These are phyloP conservation scores for Komagataella pseudopastoris DNA, from an alignment of 805 yeast species.

Conservation along the genomic window DNA sequence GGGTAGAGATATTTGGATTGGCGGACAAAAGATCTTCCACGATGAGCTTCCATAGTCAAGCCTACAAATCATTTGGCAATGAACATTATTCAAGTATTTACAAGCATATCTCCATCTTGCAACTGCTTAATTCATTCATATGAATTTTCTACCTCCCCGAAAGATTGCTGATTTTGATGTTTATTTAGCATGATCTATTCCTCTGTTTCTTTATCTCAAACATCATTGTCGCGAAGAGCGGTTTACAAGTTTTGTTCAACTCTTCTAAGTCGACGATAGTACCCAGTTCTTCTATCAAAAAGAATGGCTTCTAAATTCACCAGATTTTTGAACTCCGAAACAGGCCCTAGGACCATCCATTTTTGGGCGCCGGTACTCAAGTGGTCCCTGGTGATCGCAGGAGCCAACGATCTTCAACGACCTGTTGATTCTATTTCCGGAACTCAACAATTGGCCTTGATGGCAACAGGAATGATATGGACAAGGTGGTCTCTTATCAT, in stretches of 20 bases:
- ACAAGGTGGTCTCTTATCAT: slow-evolving; percentile 97
- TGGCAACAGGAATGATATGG: slow-evolving; percentile 93
- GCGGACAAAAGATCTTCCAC: background rate
- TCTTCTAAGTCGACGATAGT: background rate
- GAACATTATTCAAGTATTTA: too few relatives aligned
- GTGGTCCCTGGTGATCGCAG: slow-evolving; percentile 91
- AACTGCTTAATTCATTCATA: background rate
- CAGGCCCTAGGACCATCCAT: slow-evolving; percentile 96
- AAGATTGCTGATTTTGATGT: too few relatives aligned
- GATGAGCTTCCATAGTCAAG: background rate
- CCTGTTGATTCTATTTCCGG: slow-evolving; percentile 91
- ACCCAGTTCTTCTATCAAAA: background rate
- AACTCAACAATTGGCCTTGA: slow-evolving; percentile 67
- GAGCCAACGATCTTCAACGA: slow-evolving; percentile 72
- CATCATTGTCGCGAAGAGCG: background rate
- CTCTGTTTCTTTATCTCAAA: background rate
- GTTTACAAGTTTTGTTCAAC: background rate
- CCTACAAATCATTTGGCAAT: background rate
- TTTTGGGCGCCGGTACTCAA: slow-evolving; percentile 63
- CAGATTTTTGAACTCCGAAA: slow-evolving; percentile 68
- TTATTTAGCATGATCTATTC: background rate
- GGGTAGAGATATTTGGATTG: background rate
- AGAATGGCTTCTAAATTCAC: slow-evolving; percentile 23
- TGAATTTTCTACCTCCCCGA: too few relatives aligned
- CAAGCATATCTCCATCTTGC: background rate